These are phyloP conservation scores for Alisma plantagoaquatica DNA, from an alignment of 106 monocot genomes.

Conservation along the genomic window DNA sequence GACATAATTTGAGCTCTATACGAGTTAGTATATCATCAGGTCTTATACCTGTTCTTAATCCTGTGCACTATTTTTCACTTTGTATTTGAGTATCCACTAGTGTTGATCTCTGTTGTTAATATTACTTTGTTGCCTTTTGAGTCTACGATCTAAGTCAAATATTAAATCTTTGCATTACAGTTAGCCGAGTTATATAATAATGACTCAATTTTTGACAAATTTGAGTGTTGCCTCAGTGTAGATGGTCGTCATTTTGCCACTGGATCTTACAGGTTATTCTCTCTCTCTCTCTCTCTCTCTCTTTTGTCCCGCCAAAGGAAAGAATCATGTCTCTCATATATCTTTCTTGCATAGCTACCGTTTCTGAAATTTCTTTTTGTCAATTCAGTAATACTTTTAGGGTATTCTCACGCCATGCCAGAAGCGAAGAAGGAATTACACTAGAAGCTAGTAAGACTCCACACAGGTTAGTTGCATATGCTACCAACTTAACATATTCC, in stretches of 20 bases:
- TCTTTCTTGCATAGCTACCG: too few relatives aligned
- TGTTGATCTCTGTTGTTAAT: background rate
- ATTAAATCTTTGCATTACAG: too few relatives aligned
- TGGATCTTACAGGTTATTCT: slow-evolving; percentile 47
- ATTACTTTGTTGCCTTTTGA: background rate
- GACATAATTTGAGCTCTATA: too few relatives aligned
- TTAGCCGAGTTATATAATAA: slow-evolving; percentile 34
- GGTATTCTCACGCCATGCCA: slow-evolving; percentile 35
- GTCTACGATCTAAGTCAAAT: background rate
- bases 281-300: background rate
- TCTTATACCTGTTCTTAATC: too few relatives aligned
- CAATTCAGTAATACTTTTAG: slow-evolving; percentile 41
- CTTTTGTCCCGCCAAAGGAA: too few relatives aligned
- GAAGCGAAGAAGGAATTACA: slow-evolving; percentile 24
- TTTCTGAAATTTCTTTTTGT: slow-evolving; percentile 17
- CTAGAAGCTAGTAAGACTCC: slow-evolving; percentile 53
- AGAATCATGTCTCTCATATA: too few relatives aligned
- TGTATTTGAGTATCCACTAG: too few relatives aligned
- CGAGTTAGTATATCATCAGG: too few relatives aligned
- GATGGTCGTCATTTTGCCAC: slow-evolving; percentile 37
- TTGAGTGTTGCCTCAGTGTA: slow-evolving; percentile 39
- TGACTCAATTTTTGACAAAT: slow-evolving; percentile 52
- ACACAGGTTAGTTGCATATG: slow-evolving; percentile 16
- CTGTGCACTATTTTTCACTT: too few relatives aligned
- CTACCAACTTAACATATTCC: background rate